Evolutionary conservation across 495 filamentous ascomycete genomes (phyloP), one percentile per base, ranked within the genome.

Genomic region (Penicillium nucicola): DNA sequence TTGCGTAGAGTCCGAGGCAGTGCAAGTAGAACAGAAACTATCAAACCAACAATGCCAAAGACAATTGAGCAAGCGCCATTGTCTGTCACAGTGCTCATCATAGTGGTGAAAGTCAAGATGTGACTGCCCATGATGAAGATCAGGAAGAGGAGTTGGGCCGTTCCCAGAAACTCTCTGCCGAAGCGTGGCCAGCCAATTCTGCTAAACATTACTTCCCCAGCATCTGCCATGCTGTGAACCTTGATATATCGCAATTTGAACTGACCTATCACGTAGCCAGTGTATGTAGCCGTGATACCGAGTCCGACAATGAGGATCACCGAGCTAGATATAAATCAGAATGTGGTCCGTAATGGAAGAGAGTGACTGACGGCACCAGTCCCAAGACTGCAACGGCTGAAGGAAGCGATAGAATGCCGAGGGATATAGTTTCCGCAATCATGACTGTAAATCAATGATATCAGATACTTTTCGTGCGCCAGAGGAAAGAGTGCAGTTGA

Each of bases 61-160:
- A 81, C 69, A 43, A 89, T 77, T 1, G 83, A 81, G 62, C 88
- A 91, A 0, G 74, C 65, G 3, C 66, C 79, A 56, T 87, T 76
- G 3, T 79, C 61, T 1, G 84, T 81, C 18, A 89, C 52, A 14
- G 72, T 79, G 35, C 88, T 74, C 45, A 83, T 69, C 45, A 89
- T 83, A 8, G 87, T 84, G 18, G 67, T 63, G 19, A 86, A 65
- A 50, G 88, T 82, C 52, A 82, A 78, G 0, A 88, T 74, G 59
- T 91, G 88, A 19, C 83, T 84, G 13, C 77, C 86, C 70, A 86
- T 84, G 48, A 86, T 79, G 66, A 90, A 88, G 18, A 84, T 58
- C n/a, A 89, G 72, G 56, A 88, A 82, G 28, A 87, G 53, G 7
- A 78, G 61, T 52, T 86, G 84, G 48, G 79, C 82, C 18, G 62